Base-by-base conservation (phyloP, 768 basidiomycete genomes). In the Serendipita sp. region DNA sequence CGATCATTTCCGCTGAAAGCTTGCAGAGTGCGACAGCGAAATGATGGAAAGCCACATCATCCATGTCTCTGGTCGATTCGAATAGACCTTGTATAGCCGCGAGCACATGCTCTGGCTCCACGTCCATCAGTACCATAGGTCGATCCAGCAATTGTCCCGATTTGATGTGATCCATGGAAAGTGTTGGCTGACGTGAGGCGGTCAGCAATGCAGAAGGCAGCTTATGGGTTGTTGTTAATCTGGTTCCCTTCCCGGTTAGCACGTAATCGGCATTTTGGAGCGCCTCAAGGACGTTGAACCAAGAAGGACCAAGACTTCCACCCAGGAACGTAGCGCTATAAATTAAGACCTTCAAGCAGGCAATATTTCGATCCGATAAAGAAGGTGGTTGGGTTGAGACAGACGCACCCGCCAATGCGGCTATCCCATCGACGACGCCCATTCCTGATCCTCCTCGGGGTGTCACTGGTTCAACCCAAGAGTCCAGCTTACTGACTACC, bases 201-300 rank as follows among this genome's bases (percentile, higher is more conserved):
- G 38, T 51, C 63, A 45, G 36, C 62, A 71, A 60, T 54, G 71
- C 44, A 44, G 69, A 65, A 36, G 69, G 67, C 62, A 69, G 68
- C 65, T 63, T 66, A 28, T 65, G 44, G 3, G 66, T 44, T 3
- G 65, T 63, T 1, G 64, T 30, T 8, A 66, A 68, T 16, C 52
- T 69, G n/a, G 66, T 69, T 38, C 78, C 83, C 73, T 84, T 86
- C 69, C 80, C 77, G 7, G 82, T 83, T 18, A 98, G 77, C 18
- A 99, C 89, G 69, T 92, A 92, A 70, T 95, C 93, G 4, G 95
- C 94, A 68, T 93, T 97, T 75, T 97, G 95, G 28, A 98, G 75
- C 1, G 88, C 84, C 70, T 97, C 94, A 63, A 98, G 77, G 7
- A 97, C 81, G 51, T 86, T 80, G 72, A 90, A 95, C 95, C 95